These are phyloP conservation scores for Hymenotorrendiella dingleyae DNA, from an alignment of 2,329 filamentous ascomycete genomes.

Conservation along the genomic window DNA sequence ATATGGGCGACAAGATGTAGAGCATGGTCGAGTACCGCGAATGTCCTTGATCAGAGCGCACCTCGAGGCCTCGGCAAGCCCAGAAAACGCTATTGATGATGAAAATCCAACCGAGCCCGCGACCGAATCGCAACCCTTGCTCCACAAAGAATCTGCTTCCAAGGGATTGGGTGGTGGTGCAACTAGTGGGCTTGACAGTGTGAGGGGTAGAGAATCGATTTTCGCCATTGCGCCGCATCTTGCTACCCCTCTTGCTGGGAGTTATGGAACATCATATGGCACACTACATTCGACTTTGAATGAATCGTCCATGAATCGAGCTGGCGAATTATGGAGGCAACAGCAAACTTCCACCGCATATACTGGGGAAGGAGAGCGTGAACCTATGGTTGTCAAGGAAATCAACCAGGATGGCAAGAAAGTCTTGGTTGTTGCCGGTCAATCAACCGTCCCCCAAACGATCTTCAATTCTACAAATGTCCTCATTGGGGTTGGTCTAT, in stretches of 20 bases:
- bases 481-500: conserved; percentile 80
- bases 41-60: conserved; percentile 45
- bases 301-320: conserved; percentile 43
- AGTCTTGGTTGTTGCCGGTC: conserved; percentile 78
- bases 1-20: conserved; percentile 24
- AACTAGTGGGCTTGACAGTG: conserved; percentile 27
- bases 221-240: conserved; percentile 56
- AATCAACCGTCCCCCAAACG: conserved; percentile 92
- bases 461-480: conserved; percentile 86
- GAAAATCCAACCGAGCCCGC: conserved; percentile 13
- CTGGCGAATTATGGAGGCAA: conserved; percentile 46
- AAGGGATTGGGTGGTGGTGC: conserved; percentile 18
- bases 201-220: conserved; percentile 40
- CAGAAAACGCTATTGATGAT: conserved; percentile 27
- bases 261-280: conserved; percentile 59
- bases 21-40: conserved; percentile 19
- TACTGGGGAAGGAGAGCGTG: conserved; percentile 51
- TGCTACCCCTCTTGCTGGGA: conserved; percentile 64
- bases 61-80: conserved; percentile 36
- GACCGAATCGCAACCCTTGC: conserved; percentile 28
- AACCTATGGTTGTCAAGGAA: conserved; percentile 81
- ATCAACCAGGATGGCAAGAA: conserved; percentile 83
- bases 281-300: conserved; percentile 36
- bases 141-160: conserved; percentile 33
- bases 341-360: conserved; percentile 40